Percentiles rank a stretch among this genome's conserved stretches.
Evolutionary conservation across 2,329 filamentous ascomycete genomes (phyloP).

Genomic region (Monilinia vaccinii-corymbosi): DNA sequence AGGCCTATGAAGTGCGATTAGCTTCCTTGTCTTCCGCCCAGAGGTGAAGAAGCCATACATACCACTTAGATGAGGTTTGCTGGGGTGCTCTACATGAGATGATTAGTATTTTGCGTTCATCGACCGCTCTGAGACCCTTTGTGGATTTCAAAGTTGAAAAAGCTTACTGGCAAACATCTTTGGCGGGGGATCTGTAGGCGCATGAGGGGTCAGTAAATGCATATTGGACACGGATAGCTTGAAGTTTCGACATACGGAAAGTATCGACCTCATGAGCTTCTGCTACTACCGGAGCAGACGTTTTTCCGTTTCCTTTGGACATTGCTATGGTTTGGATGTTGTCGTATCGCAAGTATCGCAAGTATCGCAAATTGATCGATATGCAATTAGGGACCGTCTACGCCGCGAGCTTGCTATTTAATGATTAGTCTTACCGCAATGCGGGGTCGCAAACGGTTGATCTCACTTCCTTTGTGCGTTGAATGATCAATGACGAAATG

Average conservation of each 20-base stretch:
- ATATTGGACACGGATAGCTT: conserved; percentile 1
- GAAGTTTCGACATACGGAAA: conserved; percentile 44
- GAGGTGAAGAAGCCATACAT: conserved; percentile 38
- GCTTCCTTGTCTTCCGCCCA: background rate
- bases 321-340: conserved; percentile 28
- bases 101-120: conserved; percentile 24
- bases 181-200: conserved; percentile 46
- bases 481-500: background rate
- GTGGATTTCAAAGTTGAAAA: background rate
- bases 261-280: conserved; percentile 73
- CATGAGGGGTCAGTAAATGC: conserved; percentile 15
- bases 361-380: background rate
- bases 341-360: background rate
- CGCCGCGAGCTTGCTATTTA: background rate
- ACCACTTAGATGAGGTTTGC: conserved; percentile 57
- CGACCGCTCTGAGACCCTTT: background rate
- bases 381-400: background rate
- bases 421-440: background rate
- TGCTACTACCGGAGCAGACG: conserved; percentile 49
- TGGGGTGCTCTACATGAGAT: conserved; percentile 50
- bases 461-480: background rate
- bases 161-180: conserved; percentile 60
- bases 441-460: background rate
- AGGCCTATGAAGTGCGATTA: conserved; percentile 36
- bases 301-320: conserved; percentile 34